Percentiles rank a stretch among this genome's conserved stretches.
phyloP scores from a whole-genome alignment of 2,329 filamentous ascomycete genomes.

The Exophiala dermatitidis region DNA sequence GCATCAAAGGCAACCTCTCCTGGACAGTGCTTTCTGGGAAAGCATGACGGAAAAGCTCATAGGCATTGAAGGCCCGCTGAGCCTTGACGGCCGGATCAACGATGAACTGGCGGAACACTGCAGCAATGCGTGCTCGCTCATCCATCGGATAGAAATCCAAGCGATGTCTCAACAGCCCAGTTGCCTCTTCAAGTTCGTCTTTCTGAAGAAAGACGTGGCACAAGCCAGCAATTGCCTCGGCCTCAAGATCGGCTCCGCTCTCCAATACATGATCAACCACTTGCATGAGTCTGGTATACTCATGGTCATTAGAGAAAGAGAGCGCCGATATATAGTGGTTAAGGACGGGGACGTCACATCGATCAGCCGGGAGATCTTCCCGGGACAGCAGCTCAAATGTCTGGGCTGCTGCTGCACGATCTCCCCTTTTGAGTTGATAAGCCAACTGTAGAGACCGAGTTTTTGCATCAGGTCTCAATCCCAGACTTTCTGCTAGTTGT shows the following conservation, averaged over 20 bases:
- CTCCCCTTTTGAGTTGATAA: conserved; percentile 64
- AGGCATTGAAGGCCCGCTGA: conserved; percentile 55
- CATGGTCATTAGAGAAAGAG: conserved; percentile 52
- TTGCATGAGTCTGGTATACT: conserved; percentile 65
- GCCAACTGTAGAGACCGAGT: conserved; percentile 70
- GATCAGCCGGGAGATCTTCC: conserved; percentile 47
- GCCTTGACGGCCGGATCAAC: conserved; percentile 56
- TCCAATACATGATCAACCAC: conserved; percentile 67
- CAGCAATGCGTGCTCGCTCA: conserved; percentile 60
- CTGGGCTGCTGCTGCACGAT: conserved; percentile 56
- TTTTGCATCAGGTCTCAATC: conserved; percentile 58
- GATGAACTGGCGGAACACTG: conserved; percentile 61
- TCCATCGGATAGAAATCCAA: conserved; percentile 61
- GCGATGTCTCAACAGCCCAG: conserved; percentile 73
- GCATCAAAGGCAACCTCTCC: conserved; percentile 67
- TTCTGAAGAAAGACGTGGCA: conserved; percentile 65
- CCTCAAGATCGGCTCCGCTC: conserved; percentile 60
- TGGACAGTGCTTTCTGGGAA: conserved; percentile 58
- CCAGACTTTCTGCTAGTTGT: conserved; percentile 56
- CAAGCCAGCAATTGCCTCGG: conserved; percentile 67
- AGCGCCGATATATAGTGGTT: conserved; percentile 68
- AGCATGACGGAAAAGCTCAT: conserved; percentile 51
- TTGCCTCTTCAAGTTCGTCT: conserved; percentile 69
- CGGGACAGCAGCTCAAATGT: conserved; percentile 49
- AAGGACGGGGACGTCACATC: conserved; percentile 54